Percentiles rank a stretch among this genome's conserved stretches.
phyloP scores from a whole-genome alignment of 139 green algal species.

The Chlorella sp. region DNA sequence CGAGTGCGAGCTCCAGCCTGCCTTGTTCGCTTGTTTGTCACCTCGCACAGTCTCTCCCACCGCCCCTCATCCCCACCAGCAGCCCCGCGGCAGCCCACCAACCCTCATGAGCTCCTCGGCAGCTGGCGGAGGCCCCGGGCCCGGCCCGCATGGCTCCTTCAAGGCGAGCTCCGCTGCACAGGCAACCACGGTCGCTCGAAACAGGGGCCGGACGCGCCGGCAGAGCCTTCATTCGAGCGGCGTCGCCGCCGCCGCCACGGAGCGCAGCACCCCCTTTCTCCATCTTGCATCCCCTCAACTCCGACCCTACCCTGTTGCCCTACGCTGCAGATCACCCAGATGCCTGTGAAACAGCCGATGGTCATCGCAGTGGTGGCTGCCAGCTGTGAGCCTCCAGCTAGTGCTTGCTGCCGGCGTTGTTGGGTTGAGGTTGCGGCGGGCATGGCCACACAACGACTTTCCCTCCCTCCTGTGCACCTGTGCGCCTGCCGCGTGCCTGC shows the following conservation, averaged over 20 bases:
- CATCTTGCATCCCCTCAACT: too few species aligned
- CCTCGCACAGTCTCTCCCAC: neutral
- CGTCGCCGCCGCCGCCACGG: neutral
- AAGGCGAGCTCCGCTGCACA: neutral
- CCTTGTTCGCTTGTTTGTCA: neutral
- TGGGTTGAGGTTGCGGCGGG: too few species aligned
- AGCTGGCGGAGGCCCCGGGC: neutral
- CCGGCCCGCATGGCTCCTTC: neutral
- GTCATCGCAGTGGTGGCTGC: neutral
- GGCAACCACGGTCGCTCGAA: neutral
- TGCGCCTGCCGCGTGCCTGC: too few species aligned
- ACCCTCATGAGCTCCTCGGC: neutral
- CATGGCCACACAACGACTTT: too few species aligned
- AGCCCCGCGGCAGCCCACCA: neutral
- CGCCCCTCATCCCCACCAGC: neutral
- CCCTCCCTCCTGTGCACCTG: neutral
- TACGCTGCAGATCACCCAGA: constrained; percentile 1
- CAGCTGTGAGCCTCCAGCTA: neutral
- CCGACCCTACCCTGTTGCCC: neutral
- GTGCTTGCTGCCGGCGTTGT: neutral
- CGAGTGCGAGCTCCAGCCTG: neutral
- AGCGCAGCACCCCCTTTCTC: neutral
- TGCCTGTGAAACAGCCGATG: neutral
- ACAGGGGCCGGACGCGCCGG: neutral
- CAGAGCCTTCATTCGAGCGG: neutral